Conservation (phyloP, 768 basidiomycete genomes). For the Mrakia hoshinonis region DNA sequence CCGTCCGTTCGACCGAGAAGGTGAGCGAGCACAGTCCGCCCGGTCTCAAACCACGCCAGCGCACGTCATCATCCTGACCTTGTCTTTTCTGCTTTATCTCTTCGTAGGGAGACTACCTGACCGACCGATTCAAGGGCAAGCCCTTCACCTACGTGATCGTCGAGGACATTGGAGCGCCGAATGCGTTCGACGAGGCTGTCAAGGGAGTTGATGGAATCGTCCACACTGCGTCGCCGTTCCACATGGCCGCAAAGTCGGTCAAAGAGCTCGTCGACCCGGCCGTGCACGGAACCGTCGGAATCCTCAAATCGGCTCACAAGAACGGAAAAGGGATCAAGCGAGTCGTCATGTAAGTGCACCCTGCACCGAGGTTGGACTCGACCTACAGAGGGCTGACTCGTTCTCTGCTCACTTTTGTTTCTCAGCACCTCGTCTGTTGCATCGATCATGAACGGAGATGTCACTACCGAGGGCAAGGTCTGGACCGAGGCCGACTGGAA, state of each 20-base stretch:
- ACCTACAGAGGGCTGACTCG: no score
- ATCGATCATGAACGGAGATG: constrained; percentile 37
- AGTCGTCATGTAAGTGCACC: constrained; percentile 44
- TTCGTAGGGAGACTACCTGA: constrained; percentile 47
- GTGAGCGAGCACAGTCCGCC: background rate
- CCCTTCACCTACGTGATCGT: constrained; percentile 59
- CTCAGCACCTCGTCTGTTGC: constrained; percentile 54
- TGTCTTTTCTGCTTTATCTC: background rate
- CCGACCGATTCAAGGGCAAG: constrained; percentile 49
- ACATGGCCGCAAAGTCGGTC: constrained; percentile 37
- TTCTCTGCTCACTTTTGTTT: background rate
- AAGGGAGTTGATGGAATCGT: constrained; percentile 62
- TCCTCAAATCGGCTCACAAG: constrained; percentile 43
- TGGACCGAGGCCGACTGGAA: constrained; percentile 52
- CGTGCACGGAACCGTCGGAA: constrained; percentile 57
- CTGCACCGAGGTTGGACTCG: no score
- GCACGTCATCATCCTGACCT: background rate
- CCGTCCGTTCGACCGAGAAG: constrained; percentile 58
- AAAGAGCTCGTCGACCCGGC: constrained; percentile 57
- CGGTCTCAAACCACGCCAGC: no score
- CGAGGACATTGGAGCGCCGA: constrained; percentile 54
- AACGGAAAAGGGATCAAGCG: constrained; percentile 49
- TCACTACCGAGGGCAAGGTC: constrained; percentile 20
- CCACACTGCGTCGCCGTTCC: constrained; percentile 23
- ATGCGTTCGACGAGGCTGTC: constrained; percentile 71